Conservation (phyloP, 2,329 filamentous ascomycete genomes). For the Fusarium guadeloupense region DNA sequence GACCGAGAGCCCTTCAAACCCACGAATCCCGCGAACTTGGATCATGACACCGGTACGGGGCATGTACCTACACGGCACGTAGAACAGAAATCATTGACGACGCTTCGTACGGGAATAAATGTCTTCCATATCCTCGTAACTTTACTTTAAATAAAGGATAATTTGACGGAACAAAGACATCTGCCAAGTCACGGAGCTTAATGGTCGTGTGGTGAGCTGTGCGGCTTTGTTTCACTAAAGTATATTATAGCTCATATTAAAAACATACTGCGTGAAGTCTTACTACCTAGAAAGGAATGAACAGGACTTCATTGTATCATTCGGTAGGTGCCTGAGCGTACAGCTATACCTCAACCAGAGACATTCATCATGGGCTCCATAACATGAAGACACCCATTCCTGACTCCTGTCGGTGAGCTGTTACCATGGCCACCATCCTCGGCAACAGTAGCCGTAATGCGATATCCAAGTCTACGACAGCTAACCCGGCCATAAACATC, state of each 20-base stretch:
- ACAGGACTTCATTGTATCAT: conserved; percentile 3
- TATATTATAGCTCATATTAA: conserved; percentile 20
- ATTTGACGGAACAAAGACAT: background rate
- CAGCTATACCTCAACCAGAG: conserved; percentile 1
- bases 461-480: conserved; percentile 10
- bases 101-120: background rate
- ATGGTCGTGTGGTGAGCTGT: conserved; percentile 5
- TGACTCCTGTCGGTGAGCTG: background rate
- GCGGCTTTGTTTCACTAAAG: conserved; percentile 5
- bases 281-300: background rate
- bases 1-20: too few species aligned
- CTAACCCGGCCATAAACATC: background rate
- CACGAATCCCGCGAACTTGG: too few species aligned
- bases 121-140: background rate
- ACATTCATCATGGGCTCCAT: conserved; percentile 24
- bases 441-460: conserved; percentile 16
- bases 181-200: conserved; percentile 5
- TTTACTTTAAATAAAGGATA: background rate
- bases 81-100: too few species aligned
- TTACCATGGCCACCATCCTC: conserved; percentile 28
- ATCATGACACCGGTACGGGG: too few species aligned
- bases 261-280: background rate
- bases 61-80: too few species aligned
- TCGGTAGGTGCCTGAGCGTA: conserved; percentile 6
- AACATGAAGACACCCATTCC: conserved; percentile 11